Evolutionary conservation across 116 monocot genomes (phyloP).

Genomic region (Iris pallida): DNA sequence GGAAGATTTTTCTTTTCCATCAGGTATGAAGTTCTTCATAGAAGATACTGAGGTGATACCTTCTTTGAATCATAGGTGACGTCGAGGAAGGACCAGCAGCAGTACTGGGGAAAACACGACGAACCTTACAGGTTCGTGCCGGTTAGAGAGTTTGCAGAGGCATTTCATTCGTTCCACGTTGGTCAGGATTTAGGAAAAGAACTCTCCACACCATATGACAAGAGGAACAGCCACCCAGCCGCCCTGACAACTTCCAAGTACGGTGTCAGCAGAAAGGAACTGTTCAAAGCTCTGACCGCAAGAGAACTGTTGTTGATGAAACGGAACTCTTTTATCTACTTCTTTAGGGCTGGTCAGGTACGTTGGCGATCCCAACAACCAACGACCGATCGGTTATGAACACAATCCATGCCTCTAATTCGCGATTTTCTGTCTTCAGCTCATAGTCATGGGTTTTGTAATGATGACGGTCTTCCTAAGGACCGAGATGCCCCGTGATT

Average conservation of each 20-base stretch:
- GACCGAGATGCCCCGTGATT: conserved; percentile 19
- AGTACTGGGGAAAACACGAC: conserved; percentile 17
- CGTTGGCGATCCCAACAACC: not conserved
- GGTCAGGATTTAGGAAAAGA: conserved; percentile 10
- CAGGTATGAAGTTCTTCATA: not conserved
- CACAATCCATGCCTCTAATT: not conserved
- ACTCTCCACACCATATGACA: conserved; percentile 16
- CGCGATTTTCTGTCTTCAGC: conserved; percentile 2
- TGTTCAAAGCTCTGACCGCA: conserved; percentile 15
- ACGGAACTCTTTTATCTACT: conserved; percentile 26
- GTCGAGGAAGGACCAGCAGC: conserved; percentile 34
- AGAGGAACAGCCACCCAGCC: conserved; percentile 23
- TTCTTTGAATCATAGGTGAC: conserved; percentile 19
- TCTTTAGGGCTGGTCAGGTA: conserved; percentile 17
- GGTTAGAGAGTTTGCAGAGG: conserved; percentile 14
- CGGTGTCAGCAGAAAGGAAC: conserved; percentile 16
- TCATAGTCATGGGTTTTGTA: conserved; percentile 11
- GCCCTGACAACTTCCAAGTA: conserved; percentile 28
- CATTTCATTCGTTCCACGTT: conserved; percentile 24
- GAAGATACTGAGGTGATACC: not conserved
- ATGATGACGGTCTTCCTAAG: conserved; percentile 32
- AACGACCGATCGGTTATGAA: not conserved
- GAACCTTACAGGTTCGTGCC: conserved; percentile 18
- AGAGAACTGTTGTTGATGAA: conserved; percentile 28
- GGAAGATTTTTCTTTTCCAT: not conserved